A percentile compares a stretch with the other conserved stretches of the same genome.
phyloP scores from a whole-genome alignment of 2,329 filamentous ascomycete genomes.

The Xylaria sp. region DNA sequence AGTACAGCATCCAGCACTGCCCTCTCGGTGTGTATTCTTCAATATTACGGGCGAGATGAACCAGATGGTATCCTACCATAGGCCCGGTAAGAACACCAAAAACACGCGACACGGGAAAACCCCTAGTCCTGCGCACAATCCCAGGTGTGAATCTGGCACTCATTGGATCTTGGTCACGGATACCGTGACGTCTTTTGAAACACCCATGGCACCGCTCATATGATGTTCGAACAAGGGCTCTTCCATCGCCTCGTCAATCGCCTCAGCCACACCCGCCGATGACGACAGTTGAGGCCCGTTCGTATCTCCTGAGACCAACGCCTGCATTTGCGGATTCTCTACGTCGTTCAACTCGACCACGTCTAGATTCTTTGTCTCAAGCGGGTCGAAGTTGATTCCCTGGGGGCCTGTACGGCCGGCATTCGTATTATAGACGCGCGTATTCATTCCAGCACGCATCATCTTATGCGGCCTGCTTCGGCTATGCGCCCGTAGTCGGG shows the following conservation, averaged over 20 bases:
- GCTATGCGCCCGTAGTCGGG: conserved; percentile 6
- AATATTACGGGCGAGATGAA: too few relatives aligned
- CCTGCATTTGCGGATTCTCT: conserved; percentile 4
- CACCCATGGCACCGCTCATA: conserved; percentile 17
- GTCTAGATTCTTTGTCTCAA: conserved; percentile 12
- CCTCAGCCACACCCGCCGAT: conserved; percentile 13
- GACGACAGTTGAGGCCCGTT: conserved; percentile 3
- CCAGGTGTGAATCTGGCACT: neutral
- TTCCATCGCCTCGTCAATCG: conserved; percentile 12
- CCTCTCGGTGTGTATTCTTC: too few relatives aligned
- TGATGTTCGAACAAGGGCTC: neutral
- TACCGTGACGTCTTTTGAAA: conserved; percentile 18
- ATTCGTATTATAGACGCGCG: conserved; percentile 14
- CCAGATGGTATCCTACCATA: too few relatives aligned
- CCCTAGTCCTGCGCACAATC: neutral
- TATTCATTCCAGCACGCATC: neutral
- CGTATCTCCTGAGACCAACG: conserved; percentile 16
- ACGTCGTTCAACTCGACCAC: conserved; percentile 19
- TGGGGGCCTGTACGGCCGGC: conserved; percentile 10
- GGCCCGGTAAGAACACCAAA: neutral
- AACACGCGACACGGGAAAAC: neutral
- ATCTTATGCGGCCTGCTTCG: neutral
- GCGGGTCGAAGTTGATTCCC: conserved; percentile 14
- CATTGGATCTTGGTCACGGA: conserved; percentile 15
- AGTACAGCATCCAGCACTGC: too few relatives aligned